Percentiles rank a stretch among this genome's conserved stretches.
These are phyloP conservation scores for Obba rivulosa DNA, from an alignment of 768 basidiomycete genomes.

Conservation along the genomic window DNA sequence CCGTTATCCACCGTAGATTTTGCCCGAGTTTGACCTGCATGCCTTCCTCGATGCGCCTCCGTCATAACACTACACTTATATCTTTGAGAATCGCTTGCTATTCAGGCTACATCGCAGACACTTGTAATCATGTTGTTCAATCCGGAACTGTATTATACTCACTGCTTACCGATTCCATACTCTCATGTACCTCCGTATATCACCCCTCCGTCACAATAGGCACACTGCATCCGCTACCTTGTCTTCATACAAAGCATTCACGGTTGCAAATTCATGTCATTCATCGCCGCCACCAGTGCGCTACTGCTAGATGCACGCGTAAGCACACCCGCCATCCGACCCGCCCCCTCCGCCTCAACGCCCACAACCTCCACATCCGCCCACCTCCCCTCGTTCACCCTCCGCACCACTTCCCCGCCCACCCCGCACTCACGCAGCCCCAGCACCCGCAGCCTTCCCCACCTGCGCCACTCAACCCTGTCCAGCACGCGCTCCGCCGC, in stretches of 20 bases:
- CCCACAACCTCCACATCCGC: conserved; percentile 50
- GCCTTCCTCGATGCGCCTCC: conserved; percentile 6
- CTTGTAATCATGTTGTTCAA: no score
- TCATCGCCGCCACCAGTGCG: conserved; percentile 2
- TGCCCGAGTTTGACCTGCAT: conserved; percentile 49
- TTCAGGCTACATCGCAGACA: no score
- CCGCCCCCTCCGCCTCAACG: background rate
- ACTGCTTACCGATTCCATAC: no score
- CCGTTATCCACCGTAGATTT: conserved; percentile 24
- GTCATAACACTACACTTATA: background rate
- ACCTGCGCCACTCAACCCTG: conserved; percentile 53
- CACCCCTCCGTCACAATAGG: no score
- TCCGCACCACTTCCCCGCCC: conserved; percentile 33
- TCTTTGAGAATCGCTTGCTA: no score
- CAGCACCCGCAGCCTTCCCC: conserved; percentile 47
- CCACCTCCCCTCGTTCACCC: conserved; percentile 60
- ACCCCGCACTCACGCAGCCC: conserved; percentile 53
- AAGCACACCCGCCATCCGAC: background rate
- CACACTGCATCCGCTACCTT: no score
- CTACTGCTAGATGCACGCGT: background rate
- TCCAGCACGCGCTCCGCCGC: conserved; percentile 32
- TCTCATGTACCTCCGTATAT: no score
- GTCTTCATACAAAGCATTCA: no score
- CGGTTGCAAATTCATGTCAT: no score
- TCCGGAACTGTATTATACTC: no score